Evolutionary conservation across 164 flowering plant species (phyloP).

Genomic region (Nelumbo lutea): DNA sequence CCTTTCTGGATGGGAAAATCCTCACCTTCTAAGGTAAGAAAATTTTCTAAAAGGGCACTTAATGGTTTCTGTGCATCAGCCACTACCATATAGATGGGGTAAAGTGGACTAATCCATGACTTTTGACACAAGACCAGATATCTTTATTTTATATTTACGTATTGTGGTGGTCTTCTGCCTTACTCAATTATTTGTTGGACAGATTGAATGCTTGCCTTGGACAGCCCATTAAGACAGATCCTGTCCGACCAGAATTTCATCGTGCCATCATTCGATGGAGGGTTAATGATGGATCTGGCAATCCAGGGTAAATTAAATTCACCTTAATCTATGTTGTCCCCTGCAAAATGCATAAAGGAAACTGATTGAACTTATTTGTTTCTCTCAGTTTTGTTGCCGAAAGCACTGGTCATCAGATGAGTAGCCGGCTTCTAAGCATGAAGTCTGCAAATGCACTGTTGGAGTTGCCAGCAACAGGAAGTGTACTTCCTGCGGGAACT

Average conservation of each 20-base stretch:
- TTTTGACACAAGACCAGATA: not conserved
- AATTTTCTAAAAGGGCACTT: constrained; percentile 5
- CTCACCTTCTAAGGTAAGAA: constrained; percentile 63
- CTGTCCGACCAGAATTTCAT: constrained; percentile 72
- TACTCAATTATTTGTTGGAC: constrained; percentile 12
- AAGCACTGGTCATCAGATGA: constrained; percentile 87
- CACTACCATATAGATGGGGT: not conserved
- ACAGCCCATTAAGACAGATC: constrained; percentile 62
- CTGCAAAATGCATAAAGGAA: not conserved
- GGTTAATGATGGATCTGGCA: constrained; percentile 60
- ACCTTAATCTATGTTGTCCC: not conserved
- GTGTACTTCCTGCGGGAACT: constrained; percentile 56
- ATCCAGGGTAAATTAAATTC: constrained; percentile 56
- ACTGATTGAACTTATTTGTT: not conserved
- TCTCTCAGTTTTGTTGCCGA: constrained; percentile 77
- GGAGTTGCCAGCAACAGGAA: constrained; percentile 61
- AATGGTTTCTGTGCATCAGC: not conserved
- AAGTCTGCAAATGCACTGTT: constrained; percentile 83
- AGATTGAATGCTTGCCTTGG: constrained; percentile 72
- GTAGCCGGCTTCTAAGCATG: constrained; percentile 90
- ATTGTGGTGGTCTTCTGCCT: not conserved
- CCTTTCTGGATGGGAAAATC: constrained; percentile 81
- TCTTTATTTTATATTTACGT: not conserved
- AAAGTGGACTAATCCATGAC: no score
- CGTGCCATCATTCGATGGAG: constrained; percentile 74